Evolutionary conservation across 148 eudicot genomes (phyloP), one percentile per base, ranked within the genome.

Genomic region (Mesembryanthemum crystallinum): DNA sequence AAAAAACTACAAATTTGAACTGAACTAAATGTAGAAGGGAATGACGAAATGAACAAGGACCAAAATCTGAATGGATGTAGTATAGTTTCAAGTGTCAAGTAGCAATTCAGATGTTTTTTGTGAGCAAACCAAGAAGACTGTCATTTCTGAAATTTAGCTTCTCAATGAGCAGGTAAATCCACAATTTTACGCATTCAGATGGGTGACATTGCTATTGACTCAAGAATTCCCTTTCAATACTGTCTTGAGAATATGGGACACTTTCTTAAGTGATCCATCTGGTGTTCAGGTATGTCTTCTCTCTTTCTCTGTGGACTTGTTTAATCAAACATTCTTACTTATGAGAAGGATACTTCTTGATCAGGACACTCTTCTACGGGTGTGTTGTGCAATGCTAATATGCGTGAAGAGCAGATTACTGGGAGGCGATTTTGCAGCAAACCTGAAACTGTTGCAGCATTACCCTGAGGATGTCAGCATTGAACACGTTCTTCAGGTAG

Each of bases 381-480:
- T 90, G 5, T 90, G 92, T 64, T 90, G 95, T 73, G 92, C 92
- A 39, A 85, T 90, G 95, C 79, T 90, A 37, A 15, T 90, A 32
- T 86, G 85, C 39, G 74, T 81, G 33, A 90, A 88, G 74, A 76
- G 83, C 81, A 82, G 79, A 45, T 61, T 90, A 67, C 64, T 90
- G 74, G 77, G 70, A 29, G 89, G 95, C 4, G 92, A 90, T 82
- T 90, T 88, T 73, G 83, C 86, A 45, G 86, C 82, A 8, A 90
- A 90, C 80, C 65, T 90, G 42, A 76, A 81, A 54, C 90, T 88
- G n/a, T 52, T 88, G 65, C 92, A 82, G 74, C 89, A 86, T 68
- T 90, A 84, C 67, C 95, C 92, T 1, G 69, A 83, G 20, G 81
- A 35, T 6, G 6, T 82, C 64, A 72, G 83, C 73, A 75, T 86